Evolutionary conservation across 192 early-diverging fungal genomes (phyloP).

Genomic region (Umbelopsis sp.): DNA sequence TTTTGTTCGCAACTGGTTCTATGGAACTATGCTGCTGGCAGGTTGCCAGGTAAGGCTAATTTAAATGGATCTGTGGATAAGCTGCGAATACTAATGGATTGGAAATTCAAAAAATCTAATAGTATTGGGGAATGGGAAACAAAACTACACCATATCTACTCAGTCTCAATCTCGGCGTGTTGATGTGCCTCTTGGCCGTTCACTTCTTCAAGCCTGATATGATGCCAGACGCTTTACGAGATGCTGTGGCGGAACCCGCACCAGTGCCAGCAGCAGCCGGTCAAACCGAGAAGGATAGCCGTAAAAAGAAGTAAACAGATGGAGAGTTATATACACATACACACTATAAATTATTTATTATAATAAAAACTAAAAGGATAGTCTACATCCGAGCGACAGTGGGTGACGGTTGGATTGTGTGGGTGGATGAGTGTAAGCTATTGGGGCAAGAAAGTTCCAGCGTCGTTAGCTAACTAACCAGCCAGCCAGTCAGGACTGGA

Average conservation of each 20-base stretch:
- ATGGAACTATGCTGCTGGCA: slow-evolving; percentile 11
- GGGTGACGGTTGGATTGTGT: no score
- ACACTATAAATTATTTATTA: no score
- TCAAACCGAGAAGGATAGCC: no score
- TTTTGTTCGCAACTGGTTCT: slow-evolving; percentile 21
- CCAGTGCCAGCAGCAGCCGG: background rate
- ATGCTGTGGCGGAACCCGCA: background rate
- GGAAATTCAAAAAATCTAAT: no score
- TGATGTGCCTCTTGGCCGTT: background rate
- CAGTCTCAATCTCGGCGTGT: slow-evolving; percentile 1
- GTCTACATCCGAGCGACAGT: no score
- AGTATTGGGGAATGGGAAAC: slow-evolving; percentile 13
- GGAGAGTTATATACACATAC: no score
- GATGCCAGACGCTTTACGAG: slow-evolving; percentile 1
- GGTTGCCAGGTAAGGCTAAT: slow-evolving; percentile 10
- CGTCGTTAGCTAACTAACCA: no score
- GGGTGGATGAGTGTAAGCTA: no score
- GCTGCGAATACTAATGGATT: background rate
- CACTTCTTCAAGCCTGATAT: slow-evolving; percentile 11
- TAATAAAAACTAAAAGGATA: no score
- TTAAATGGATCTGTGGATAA: background rate
- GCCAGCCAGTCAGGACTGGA: no score
- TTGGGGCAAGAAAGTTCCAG: no score
- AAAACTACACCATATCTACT: slow-evolving; percentile 10
- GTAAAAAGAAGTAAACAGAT: no score